A percentile compares a stretch with the other conserved stretches of the same genome.
Evolutionary conservation across 371 early-diverging fungal genomes (phyloP).

Genomic region (Mucor racemosus): DNA sequence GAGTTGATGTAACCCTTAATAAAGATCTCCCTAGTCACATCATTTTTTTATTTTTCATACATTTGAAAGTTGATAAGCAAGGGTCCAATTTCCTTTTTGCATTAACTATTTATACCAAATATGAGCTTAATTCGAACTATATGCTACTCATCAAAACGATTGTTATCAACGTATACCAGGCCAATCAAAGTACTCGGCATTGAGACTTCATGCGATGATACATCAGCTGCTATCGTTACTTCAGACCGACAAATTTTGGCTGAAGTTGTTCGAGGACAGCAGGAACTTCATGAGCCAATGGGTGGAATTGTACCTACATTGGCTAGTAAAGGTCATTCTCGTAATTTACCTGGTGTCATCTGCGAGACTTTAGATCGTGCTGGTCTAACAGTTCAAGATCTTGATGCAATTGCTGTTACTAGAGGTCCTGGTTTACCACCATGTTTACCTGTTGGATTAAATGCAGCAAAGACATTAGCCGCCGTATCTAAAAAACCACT

Average conservation of each 20-base stretch:
- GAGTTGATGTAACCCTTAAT: background rate
- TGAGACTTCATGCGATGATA: constrained; percentile 88
- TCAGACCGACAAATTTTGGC: constrained; percentile 70
- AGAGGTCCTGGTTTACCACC: constrained; percentile 84
- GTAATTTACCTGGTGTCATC: constrained; percentile 70
- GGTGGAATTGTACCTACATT: constrained; percentile 85
- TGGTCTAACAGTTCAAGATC: constrained; percentile 52
- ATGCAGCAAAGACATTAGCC: constrained; percentile 81
- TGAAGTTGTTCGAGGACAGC: constrained; percentile 72
- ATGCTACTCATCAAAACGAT: background rate
- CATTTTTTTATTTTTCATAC: background rate
- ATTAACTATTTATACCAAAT: background rate
- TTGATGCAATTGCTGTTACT: constrained; percentile 86
- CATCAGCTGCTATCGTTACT: constrained; percentile 80
- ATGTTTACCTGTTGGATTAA: constrained; percentile 76
- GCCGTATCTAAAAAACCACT: constrained; percentile 72
- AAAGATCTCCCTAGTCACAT: background rate
- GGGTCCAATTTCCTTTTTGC: constrained; percentile 7
- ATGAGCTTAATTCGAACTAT: constrained; percentile 7
- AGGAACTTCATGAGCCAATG: constrained; percentile 74
- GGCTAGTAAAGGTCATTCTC: constrained; percentile 75
- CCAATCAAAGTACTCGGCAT: constrained; percentile 68
- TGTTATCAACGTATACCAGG: constrained; percentile 11
- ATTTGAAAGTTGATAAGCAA: background rate
- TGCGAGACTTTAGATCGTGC: constrained; percentile 67